Percentiles rank a stretch among this genome's conserved stretches.
phyloP scores from a whole-genome alignment of 2,329 filamentous ascomycete species.

The Chaetomiaceae sp. region DNA sequence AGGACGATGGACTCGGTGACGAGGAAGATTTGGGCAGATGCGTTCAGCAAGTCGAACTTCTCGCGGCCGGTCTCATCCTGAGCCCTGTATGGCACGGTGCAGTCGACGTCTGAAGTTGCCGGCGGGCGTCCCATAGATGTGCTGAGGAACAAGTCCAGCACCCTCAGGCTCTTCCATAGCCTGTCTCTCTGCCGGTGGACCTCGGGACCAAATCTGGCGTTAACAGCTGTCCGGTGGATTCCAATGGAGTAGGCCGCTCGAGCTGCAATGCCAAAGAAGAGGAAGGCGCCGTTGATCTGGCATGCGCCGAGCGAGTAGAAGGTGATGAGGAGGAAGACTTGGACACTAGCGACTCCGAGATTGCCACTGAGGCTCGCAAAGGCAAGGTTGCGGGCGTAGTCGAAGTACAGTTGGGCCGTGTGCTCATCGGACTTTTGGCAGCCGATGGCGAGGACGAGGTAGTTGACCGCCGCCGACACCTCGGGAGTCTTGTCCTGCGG shows the following conservation, averaged over 20 bases:
- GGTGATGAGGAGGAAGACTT: constrained; percentile 47
- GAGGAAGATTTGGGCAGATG: constrained; percentile 48
- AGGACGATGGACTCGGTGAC: constrained; percentile 47
- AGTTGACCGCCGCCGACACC: constrained; percentile 40
- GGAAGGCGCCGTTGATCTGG: constrained; percentile 51
- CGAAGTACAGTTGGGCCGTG: constrained; percentile 43
- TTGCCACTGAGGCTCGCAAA: constrained; percentile 42
- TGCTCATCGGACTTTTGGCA: constrained; percentile 39
- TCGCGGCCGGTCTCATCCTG: constrained; percentile 36
- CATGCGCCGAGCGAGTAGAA: constrained; percentile 51
- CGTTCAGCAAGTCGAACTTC: constrained; percentile 43
- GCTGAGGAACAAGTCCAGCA: constrained; percentile 49
- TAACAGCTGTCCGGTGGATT: constrained; percentile 50
- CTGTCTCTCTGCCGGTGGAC: constrained; percentile 42
- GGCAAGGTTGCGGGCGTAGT: constrained; percentile 44
- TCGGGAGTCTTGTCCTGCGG: constrained; percentile 34
- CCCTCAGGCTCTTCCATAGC: constrained; percentile 50
- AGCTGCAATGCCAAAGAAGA: constrained; percentile 50
- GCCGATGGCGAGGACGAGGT: constrained; percentile 48
- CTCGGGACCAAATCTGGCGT: constrained; percentile 44
- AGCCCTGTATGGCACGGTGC: constrained; percentile 45
- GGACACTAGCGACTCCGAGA: constrained; percentile 45
- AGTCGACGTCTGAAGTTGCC: constrained; percentile 49
- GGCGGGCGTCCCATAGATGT: constrained; percentile 52
- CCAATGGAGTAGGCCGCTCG: constrained; percentile 50